Evolutionary conservation across 805 yeast species (phyloP), one percentile per base, ranked within the genome.

Genomic region (Cyberlindnera sargentensis): DNA sequence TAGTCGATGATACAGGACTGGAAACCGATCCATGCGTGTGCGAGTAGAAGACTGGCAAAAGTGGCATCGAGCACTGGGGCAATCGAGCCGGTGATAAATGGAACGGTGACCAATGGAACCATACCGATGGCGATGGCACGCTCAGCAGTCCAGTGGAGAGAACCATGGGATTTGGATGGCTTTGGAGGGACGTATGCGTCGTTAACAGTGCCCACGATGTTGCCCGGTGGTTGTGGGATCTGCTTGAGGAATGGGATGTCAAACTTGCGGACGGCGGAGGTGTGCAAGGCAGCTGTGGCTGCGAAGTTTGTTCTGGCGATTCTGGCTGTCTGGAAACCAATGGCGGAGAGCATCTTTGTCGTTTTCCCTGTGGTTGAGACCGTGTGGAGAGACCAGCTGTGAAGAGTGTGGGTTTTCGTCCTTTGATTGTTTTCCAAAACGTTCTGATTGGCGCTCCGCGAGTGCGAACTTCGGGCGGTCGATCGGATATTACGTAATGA

Each of bases 141-240:
- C 71, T 91, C 99, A 55, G 82, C 80, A n/a, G 85, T 70, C 99
- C 99, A 91, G 70, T 90, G 98, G 62, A 78, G 75, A 25, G 95
- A 84, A 39, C 98, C 97, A 58, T 88, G 90, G 40, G 71, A 58
- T 51, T 72, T 76, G 57, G 76, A 71, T 5, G 80, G 62, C 34
- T 71, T 64, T 34, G 97, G 97, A 11, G 78, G 68, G 31, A 69
- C 66, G 56, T 73, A 84, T 11, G 98, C 89, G 49, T 93, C 98
- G 64, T 91, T 93, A 39, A 90, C 95, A 6, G 90, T 80, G n/a
- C 97, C 98, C 38, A 82, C 82, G 45, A 91, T 82, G 62, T 84
- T 73, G 33, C 97, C 98, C 36, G 97, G 86, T 31, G 95, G 91
- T 66, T 86, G 95, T 45, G 82, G 82, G 47, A 79, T 76, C 38